These are phyloP conservation scores for Rhodotorula graminis DNA, from an alignment of 768 basidiomycete genomes.

Conservation along the genomic window DNA sequence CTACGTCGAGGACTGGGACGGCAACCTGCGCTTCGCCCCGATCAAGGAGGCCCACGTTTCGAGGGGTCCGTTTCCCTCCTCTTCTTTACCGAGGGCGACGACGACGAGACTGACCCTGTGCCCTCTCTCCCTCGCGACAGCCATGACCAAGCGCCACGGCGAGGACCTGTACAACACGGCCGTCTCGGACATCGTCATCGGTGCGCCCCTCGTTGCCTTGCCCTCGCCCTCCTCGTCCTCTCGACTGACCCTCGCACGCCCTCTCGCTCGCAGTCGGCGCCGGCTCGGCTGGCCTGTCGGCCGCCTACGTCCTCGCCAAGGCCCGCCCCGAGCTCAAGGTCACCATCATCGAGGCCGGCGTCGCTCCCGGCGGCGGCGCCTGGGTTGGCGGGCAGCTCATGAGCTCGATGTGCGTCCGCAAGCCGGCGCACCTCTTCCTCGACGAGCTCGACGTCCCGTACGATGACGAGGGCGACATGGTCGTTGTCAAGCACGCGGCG, in stretches of 20 bases:
- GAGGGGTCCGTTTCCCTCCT: constrained; percentile 46
- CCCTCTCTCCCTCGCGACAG: not conserved
- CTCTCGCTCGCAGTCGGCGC: constrained; percentile 54
- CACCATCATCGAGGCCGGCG: constrained; percentile 67
- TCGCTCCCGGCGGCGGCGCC: constrained; percentile 61
- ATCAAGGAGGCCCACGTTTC: constrained; percentile 63
- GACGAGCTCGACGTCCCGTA: constrained; percentile 65
- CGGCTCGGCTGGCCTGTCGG: constrained; percentile 62
- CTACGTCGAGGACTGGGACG: not conserved
- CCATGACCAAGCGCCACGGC: constrained; percentile 76
- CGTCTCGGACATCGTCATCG: constrained; percentile 70
- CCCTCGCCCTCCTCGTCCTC: no score
- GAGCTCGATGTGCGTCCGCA: constrained; percentile 74
- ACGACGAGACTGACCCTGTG: not conserved
- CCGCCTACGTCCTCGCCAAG: constrained; percentile 67
- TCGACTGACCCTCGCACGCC: not conserved
- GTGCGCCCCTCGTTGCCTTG: not conserved
- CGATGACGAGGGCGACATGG: constrained; percentile 68
- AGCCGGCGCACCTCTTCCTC: constrained; percentile 70
- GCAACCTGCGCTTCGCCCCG: not conserved
- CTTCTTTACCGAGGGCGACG: not conserved
- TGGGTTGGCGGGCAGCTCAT: constrained; percentile 55
- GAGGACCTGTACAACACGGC: constrained; percentile 66
- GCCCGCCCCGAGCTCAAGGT: constrained; percentile 63
- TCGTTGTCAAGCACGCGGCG: constrained; percentile 70